Evolutionary conservation across 345 rosid species (phyloP).

Genomic region (Turnera subulata): DNA sequence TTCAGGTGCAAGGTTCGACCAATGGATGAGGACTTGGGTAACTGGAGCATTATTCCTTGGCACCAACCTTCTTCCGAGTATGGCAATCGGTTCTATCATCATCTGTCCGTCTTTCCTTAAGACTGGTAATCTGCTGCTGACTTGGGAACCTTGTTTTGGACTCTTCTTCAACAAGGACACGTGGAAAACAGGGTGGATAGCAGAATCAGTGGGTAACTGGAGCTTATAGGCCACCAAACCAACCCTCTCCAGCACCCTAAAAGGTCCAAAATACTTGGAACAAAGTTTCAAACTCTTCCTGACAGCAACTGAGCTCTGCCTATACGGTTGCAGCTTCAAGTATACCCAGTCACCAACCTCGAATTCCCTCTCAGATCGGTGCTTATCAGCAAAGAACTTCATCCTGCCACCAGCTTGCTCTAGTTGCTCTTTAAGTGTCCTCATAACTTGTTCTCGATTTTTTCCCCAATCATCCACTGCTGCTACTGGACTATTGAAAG

Average conservation of each 20-base stretch:
- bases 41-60: no score
- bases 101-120: no score
- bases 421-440: fast-evolving
- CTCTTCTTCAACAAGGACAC: not conserved
- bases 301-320: not conserved
- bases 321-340: not conserved
- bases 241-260: not conserved
- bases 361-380: not conserved
- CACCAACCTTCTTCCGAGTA: no score
- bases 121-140: not conserved
- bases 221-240: not conserved
- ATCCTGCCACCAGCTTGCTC: no score
- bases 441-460: not conserved
- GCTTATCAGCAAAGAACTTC: not conserved
- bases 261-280: not conserved
- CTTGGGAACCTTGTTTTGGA: not conserved
- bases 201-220: not conserved
- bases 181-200: not conserved
- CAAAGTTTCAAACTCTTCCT: not conserved
- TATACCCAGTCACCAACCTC: not conserved
- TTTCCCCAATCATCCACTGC: fast-evolving
- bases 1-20: no score
- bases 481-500: fast-evolving
- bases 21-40: no score
- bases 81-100: no score